phyloP scores from a whole-genome alignment of 1,284 basidiomycete species.

The Ustilago loliicola region DNA sequence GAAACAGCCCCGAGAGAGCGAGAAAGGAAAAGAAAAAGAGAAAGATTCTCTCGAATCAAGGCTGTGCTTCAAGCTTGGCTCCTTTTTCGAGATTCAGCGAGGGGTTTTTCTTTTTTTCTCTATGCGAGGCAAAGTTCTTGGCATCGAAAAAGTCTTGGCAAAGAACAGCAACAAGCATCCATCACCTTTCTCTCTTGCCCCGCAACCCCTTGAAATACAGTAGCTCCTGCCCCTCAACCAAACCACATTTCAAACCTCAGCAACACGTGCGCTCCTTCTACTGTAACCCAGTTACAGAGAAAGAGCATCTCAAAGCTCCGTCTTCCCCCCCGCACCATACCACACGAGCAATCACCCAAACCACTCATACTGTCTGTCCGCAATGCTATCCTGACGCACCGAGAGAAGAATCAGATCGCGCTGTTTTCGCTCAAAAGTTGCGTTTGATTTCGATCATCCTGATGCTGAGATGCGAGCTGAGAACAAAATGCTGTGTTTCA shows the following conservation, averaged over 20 bases:
- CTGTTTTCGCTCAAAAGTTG: too few relatives aligned
- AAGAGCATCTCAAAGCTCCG: neutral
- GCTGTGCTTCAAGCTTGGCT: conserved; percentile 27
- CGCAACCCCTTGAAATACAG: conserved; percentile 1
- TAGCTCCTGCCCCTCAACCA: neutral
- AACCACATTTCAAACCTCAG: conserved; percentile 6
- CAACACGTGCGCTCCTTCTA: conserved; percentile 9
- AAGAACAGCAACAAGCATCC: conserved; percentile 18
- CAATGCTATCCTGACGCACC: too few relatives aligned
- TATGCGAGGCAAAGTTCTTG: neutral
- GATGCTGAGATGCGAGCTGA: too few relatives aligned
- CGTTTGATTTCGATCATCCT: too few relatives aligned
- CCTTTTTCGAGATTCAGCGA: neutral
- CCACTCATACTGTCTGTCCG: neutral
- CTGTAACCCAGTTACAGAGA: neutral
- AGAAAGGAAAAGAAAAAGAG: conserved; percentile 2
- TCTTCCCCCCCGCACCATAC: neutral
- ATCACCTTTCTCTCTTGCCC: neutral
- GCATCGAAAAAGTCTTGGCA: conserved; percentile 32
- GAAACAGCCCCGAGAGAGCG: neutral
- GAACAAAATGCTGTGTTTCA: too few relatives aligned
- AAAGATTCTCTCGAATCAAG: conserved; percentile 38
- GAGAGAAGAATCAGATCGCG: too few relatives aligned
- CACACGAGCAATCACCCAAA: neutral
- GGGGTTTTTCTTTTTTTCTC: neutral